phyloP scores from a whole-genome alignment of 345 rosid genomes.

The Brassica cretica region DNA sequence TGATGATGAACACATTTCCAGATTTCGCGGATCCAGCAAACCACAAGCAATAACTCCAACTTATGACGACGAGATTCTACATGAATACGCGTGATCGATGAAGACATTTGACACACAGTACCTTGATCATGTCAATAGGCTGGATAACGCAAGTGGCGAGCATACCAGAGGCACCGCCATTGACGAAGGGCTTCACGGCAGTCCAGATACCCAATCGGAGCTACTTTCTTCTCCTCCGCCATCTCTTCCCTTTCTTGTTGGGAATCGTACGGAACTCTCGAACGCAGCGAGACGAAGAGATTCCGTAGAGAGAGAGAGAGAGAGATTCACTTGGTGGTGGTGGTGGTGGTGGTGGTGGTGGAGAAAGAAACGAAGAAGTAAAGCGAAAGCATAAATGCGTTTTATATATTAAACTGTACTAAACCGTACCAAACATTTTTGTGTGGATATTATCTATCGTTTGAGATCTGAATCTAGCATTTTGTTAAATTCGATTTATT shows the following conservation, averaged over 20 bases:
- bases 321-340: slow-evolving; percentile 16
- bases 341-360: slow-evolving; percentile 36
- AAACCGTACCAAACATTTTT: neutral
- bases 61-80: neutral
- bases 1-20: slow-evolving; percentile 27
- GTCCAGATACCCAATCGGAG: slow-evolving; percentile 72
- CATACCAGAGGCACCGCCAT: slow-evolving; percentile 98
- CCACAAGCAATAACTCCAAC: slow-evolving; percentile 3
- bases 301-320: slow-evolving; percentile 6
- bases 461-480: slow-evolving; percentile 20
- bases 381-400: neutral
- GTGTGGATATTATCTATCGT: neutral
- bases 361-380: slow-evolving; percentile 10
- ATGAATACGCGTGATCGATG: neutral
- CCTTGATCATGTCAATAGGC: slow-evolving; percentile 98
- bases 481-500: neutral
- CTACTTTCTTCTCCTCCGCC: slow-evolving; percentile 75
- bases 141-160: slow-evolving; percentile 98
- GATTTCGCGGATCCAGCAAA: slow-evolving; percentile 17
- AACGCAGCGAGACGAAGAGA: slow-evolving; percentile 10
- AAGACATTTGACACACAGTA: slow-evolving; percentile 41
- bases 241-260: slow-evolving; percentile 26
- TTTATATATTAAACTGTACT: slow-evolving; percentile 28
- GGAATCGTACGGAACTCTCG: slow-evolving; percentile 17
- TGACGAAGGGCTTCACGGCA: slow-evolving; percentile 84